These are phyloP conservation scores for Terana coerulea DNA, from an alignment of 768 basidiomycete genomes.

Conservation along the genomic window DNA sequence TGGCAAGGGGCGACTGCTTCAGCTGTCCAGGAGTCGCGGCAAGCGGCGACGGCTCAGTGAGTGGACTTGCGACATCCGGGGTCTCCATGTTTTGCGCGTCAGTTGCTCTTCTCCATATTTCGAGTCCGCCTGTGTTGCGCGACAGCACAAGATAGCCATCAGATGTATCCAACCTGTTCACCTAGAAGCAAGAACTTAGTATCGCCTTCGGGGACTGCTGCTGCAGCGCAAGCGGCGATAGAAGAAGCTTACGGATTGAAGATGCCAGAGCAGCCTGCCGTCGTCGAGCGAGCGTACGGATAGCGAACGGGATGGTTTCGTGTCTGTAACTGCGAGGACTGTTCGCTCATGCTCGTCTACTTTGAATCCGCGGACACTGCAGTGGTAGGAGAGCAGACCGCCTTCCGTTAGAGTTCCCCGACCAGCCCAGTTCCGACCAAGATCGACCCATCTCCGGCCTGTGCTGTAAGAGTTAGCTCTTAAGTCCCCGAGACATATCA, in stretches of 20 bases:
- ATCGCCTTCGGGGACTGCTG: slow-evolving; percentile 9
- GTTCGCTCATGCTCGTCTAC: slow-evolving; percentile 18
- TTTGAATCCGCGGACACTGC: slow-evolving; percentile 10
- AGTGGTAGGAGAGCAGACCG: slow-evolving; percentile 11
- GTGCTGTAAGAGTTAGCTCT: background rate
- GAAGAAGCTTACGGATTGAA: background rate
- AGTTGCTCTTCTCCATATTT: slow-evolving; percentile 19
- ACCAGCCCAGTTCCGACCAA: slow-evolving; percentile 21
- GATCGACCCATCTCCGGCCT: slow-evolving; percentile 13
- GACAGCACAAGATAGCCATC: slow-evolving; percentile 16
- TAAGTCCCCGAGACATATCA: background rate
- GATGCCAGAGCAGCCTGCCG: slow-evolving; percentile 15
- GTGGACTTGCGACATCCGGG: slow-evolving; percentile 9
- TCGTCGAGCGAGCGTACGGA: slow-evolving; percentile 17
- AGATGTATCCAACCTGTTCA: slow-evolving; percentile 10
- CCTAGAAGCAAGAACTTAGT: no score
- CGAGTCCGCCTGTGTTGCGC: slow-evolving; percentile 17
- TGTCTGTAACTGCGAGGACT: slow-evolving; percentile 5
- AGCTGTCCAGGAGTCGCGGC: slow-evolving; percentile 16
- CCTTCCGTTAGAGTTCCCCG: slow-evolving; percentile 18
- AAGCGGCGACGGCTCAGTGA: slow-evolving; percentile 8
- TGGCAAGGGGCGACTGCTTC: slow-evolving; percentile 1
- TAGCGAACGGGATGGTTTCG: slow-evolving; percentile 1
- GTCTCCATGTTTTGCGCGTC: slow-evolving; percentile 3
- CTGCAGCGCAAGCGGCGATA: background rate